These are phyloP conservation scores for Cryptococcus neoformans DNA, from an alignment of 1,284 basidiomycete genomes.

Conservation along the genomic window DNA sequence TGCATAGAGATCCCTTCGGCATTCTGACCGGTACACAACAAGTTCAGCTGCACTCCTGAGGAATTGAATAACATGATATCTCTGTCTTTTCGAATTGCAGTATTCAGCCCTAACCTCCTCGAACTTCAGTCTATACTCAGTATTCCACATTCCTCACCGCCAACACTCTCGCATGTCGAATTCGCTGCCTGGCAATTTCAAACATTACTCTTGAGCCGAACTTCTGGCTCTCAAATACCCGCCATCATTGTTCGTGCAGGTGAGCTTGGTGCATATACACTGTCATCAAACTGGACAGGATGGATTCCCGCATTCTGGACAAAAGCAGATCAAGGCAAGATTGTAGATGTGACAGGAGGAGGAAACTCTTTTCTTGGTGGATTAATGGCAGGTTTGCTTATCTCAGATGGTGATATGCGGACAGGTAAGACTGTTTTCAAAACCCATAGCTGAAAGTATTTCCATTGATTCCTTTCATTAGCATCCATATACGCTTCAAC, in stretches of 20 bases:
- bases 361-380: constrained; percentile 87
- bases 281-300: constrained; percentile 32
- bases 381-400: constrained; percentile 66
- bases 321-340: constrained; percentile 51
- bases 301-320: constrained; percentile 82
- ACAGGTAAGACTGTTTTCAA: constrained; percentile 56
- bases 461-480: constrained; percentile 38
- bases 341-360: constrained; percentile 84
- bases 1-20: background rate
- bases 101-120: constrained; percentile 53
- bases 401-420: constrained; percentile 59
- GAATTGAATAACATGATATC: constrained; percentile 54
- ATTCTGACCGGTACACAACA: background rate
- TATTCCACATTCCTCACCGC: constrained; percentile 1
- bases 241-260: constrained; percentile 71
- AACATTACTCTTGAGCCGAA: constrained; percentile 56
- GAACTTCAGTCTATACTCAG: constrained; percentile 36
- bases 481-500: constrained; percentile 69
- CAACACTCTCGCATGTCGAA: constrained; percentile 54
- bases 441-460: background rate
- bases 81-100: constrained; percentile 23
- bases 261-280: constrained; percentile 67
- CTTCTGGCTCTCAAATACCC: constrained; percentile 53
- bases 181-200: constrained; percentile 61
- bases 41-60: constrained; percentile 74